These are phyloP conservation scores for Entoloma clypeatum DNA, from an alignment of 1,284 basidiomycete genomes.

Conservation along the genomic window DNA sequence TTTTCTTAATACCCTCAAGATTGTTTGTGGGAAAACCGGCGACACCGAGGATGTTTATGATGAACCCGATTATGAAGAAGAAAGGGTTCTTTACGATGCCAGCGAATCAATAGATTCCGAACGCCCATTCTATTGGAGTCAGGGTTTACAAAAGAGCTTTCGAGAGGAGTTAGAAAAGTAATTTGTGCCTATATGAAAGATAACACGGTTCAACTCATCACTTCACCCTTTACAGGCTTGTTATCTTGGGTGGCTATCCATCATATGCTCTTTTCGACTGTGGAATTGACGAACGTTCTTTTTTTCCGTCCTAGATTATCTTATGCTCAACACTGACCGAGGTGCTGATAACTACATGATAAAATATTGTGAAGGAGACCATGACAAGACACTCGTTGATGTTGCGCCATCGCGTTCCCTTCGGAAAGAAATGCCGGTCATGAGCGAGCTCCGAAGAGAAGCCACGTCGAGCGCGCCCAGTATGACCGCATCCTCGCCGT, in stretches of 20 bases:
- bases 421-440: constrained; percentile 61
- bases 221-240: constrained; percentile 48
- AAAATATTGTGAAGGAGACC: constrained; percentile 75
- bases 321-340: constrained; percentile 87
- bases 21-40: constrained; percentile 78
- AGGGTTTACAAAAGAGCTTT: constrained; percentile 72
- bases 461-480: constrained; percentile 36
- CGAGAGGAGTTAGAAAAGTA: constrained; percentile 86
- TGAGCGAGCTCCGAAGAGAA: constrained; percentile 61
- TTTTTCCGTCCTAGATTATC: constrained; percentile 53
- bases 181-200: constrained; percentile 20
- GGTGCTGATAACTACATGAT: constrained; percentile 88
- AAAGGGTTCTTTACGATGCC: constrained; percentile 58
- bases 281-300: background rate
- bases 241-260: constrained; percentile 62
- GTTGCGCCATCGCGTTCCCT: constrained; percentile 70
- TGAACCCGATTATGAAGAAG: constrained; percentile 69
- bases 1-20: constrained; percentile 60
- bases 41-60: constrained; percentile 66
- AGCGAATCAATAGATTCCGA: constrained; percentile 50
- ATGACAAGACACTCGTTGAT: constrained; percentile 70
- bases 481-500: constrained; percentile 35
- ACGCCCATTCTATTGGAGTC: constrained; percentile 79
- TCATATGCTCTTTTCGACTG: background rate
- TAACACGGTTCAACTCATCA: background rate